Evolutionary conservation across 2,329 filamentous ascomycete genomes (phyloP), one percentile per base, ranked within the genome.

Genomic region (Peltaster fructicola): DNA sequence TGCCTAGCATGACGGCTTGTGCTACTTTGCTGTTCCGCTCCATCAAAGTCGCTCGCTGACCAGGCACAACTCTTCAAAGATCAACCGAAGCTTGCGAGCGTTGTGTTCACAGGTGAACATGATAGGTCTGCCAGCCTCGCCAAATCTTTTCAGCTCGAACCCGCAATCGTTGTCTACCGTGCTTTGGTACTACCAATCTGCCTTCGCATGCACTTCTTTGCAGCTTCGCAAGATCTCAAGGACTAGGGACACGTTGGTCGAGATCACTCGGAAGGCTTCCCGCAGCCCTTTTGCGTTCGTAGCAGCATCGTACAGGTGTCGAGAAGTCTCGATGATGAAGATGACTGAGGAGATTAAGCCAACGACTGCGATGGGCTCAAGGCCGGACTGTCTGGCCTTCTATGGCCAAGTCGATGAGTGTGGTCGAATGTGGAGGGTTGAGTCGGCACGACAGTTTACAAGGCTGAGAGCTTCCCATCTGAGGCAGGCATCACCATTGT

Each of bases 381-480:
- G 28, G 19, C 31, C 31, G 11, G 28, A 31, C 26, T 24, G 24
- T 5, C 9, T 15, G 21, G n/a, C n/a, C n/a, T n/a, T n/a, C n/a
- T n/a, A n/a, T n/a, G n/a, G n/a, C n/a, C n/a, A n/a, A n/a, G n/a
- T n/a, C n/a, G n/a, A n/a, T n/a, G n/a, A n/a, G n/a, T n/a, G n/a
- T n/a, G n/a, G n/a, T n/a, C n/a, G n/a, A n/a, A n/a, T n/a, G n/a
- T n/a, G n/a, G n/a, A n/a, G n/a, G n/a, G n/a, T n/a, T n/a, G n/a
- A n/a, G n/a, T n/a, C n/a, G n/a, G n/a, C n/a, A n/a, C n/a, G n/a
- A n/a, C n/a, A n/a, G n/a, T n/a, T n/a, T n/a, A n/a, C n/a, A n/a
- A n/a, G n/a, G n/a, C n/a, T n/a, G n/a, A n/a, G n/a, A n/a, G n/a
- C n/a, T n/a, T n/a, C n/a, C n/a, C n/a, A n/a, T n/a, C n/a, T n/a